These are phyloP conservation scores for Diaporthe velutina DNA, from an alignment of 2,329 filamentous ascomycete genomes.

Conservation along the genomic window DNA sequence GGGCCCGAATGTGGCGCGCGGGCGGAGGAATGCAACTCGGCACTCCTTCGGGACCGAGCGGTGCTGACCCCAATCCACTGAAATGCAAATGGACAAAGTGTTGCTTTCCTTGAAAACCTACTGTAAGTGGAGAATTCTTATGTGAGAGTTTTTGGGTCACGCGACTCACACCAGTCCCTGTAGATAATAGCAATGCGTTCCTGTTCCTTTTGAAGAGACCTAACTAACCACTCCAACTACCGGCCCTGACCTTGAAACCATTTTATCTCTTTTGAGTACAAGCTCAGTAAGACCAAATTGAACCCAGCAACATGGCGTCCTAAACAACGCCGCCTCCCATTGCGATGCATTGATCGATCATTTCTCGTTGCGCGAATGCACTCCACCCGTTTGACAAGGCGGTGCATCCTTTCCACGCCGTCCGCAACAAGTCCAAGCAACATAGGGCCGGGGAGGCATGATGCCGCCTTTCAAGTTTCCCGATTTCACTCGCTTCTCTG, in stretches of 20 bases:
- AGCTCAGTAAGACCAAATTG: too few species aligned
- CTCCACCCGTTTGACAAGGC: not conserved
- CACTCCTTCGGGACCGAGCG: slow-evolving; percentile 33
- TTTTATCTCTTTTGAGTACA: too few species aligned
- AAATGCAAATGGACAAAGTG: not conserved
- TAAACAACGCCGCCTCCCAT: too few species aligned
- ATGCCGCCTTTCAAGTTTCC: too few species aligned
- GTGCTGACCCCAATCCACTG: not conserved
- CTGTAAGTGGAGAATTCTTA: not conserved
- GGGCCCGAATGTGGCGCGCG: not conserved
- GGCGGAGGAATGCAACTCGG: not conserved
- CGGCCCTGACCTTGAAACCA: too few species aligned
- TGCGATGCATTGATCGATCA: too few species aligned
- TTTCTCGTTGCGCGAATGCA: too few species aligned
- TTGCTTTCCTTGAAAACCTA: not conserved
- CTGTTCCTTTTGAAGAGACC: too few species aligned
- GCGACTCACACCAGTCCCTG: not conserved
- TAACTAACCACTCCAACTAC: too few species aligned
- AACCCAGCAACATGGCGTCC: too few species aligned
- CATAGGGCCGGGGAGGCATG: too few species aligned
- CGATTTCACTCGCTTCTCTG: rapidly evolving
- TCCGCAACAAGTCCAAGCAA: not conserved
- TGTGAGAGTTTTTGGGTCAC: not conserved
- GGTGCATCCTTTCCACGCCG: not conserved
- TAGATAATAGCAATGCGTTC: too few species aligned